Evolutionary conservation across 371 early-diverging fungal genomes (phyloP).

Genomic region (Zopfochytrium polystomum): DNA sequence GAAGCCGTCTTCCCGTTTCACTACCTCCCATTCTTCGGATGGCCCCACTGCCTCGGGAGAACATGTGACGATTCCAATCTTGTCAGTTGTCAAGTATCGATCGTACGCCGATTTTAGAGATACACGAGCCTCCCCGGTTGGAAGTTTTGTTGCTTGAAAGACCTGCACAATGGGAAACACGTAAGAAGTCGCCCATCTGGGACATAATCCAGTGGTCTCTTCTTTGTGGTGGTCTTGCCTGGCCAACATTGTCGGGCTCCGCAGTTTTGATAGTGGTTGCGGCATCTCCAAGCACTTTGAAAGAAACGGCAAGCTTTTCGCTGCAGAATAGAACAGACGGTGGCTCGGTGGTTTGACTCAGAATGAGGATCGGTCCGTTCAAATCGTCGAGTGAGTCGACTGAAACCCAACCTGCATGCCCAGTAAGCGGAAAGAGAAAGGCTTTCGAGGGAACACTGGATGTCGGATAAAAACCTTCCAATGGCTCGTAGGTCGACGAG

Average conservation of each 20-base stretch:
- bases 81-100: slow-evolving; percentile 74
- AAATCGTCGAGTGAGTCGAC: slow-evolving; percentile 63
- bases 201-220: too few species aligned
- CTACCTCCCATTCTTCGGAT: slow-evolving; percentile 73
- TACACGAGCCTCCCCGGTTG: slow-evolving; percentile 44
- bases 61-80: slow-evolving; percentile 73
- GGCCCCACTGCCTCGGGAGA: slow-evolving; percentile 75
- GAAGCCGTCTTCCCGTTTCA: slow-evolving; percentile 69
- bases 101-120: slow-evolving; percentile 64
- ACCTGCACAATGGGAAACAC: too few species aligned
- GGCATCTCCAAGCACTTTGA: slow-evolving; percentile 25
- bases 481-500: too few species aligned
- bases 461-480: too few species aligned
- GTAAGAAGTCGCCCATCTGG: too few species aligned
- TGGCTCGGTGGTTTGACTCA: slow-evolving; percentile 56
- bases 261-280: slow-evolving; percentile 41
- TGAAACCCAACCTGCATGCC: slow-evolving; percentile 71
- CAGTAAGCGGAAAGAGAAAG: too few species aligned
- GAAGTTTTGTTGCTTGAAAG: slow-evolving; percentile 54
- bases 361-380: slow-evolving; percentile 67
- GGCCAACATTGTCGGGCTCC: slow-evolving; percentile 64
- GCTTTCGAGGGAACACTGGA: too few species aligned
- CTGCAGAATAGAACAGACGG: slow-evolving; percentile 59
- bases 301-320: slow-evolving; percentile 48
- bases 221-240: too few species aligned